A percentile compares a stretch with the other conserved stretches of the same genome.
Conservation (phyloP, 2,329 filamentous ascomycete genomes). For the Diaporthe caulivora region DNA sequence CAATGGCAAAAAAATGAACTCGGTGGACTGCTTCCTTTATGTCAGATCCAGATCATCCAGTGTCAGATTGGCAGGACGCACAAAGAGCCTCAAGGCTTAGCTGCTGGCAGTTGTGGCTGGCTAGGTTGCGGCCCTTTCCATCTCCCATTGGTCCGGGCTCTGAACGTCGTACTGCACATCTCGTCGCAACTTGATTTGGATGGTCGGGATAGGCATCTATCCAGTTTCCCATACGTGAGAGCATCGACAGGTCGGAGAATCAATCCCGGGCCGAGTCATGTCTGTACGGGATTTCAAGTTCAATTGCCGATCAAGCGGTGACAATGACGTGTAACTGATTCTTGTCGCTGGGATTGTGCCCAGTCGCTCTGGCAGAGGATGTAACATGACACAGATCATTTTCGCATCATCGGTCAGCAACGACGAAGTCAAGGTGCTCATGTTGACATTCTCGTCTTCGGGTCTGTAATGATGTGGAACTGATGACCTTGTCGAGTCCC, state of each 20-base stretch:
- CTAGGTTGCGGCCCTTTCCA: background rate
- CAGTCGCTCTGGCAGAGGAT: background rate
- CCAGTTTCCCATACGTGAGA: background rate
- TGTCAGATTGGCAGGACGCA: background rate
- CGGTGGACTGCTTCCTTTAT: background rate
- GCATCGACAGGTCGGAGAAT: slow-evolving; percentile 1
- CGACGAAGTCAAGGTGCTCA: background rate
- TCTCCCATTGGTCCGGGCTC: too few species aligned
- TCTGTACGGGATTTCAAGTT: slow-evolving; percentile 2
- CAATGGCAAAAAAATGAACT: background rate
- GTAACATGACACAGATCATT: slow-evolving; percentile 1
- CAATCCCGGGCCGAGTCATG: slow-evolving; percentile 18
- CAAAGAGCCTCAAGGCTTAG: slow-evolving; percentile 23
- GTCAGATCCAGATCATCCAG: background rate
- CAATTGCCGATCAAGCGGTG: slow-evolving; percentile 14
- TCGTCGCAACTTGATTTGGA: background rate
- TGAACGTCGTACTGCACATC: background rate
- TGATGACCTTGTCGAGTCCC: background rate
- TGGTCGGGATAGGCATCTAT: background rate
- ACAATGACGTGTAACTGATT: slow-evolving; percentile 21
- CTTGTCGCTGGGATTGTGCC: background rate
- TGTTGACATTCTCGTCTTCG: background rate
- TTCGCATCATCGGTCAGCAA: background rate
- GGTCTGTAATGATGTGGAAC: background rate
- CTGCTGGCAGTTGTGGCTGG: background rate